Percentiles rank a stretch among this genome's conserved stretches.
Conservation (phyloP, 73 alveolate species). For the Tetrahymena borealis region DNA sequence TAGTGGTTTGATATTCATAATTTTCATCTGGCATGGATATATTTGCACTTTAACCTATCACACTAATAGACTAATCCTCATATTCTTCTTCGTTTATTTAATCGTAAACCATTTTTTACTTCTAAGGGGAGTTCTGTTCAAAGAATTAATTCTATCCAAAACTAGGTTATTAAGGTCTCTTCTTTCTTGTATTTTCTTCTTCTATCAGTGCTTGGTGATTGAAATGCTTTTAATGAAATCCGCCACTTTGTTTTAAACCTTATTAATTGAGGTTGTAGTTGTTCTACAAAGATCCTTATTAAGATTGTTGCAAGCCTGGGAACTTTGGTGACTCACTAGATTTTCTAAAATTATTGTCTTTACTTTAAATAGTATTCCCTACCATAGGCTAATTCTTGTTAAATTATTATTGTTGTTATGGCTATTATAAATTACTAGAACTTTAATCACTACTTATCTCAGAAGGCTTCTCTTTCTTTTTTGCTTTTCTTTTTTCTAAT, state of each 20-base stretch:
- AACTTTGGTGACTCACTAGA: neutral
- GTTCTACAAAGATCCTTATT: neutral
- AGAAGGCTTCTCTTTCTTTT: neutral
- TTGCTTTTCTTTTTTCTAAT: neutral
- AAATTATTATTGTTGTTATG: neutral
- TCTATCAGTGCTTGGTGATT: neutral
- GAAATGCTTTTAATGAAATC: neutral
- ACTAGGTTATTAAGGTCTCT: neutral
- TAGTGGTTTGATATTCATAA: neutral
- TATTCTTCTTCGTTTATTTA: neutral
- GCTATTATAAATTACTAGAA: no score
- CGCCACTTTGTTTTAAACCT: neutral
- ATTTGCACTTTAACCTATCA: neutral
- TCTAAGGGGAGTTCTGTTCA: neutral
- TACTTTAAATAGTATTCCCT: neutral
- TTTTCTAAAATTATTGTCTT: neutral
- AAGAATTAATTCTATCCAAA: neutral
- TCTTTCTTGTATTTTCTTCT: neutral
- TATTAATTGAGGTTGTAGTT: neutral
- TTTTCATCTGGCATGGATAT: neutral
- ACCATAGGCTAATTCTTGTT: neutral
- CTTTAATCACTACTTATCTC: no score
- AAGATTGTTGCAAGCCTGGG: neutral
- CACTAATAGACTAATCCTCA: neutral
- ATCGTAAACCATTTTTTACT: neutral